Evolutionary conservation across 306 rosid genomes (phyloP).

Genomic region (Morella rubra): DNA sequence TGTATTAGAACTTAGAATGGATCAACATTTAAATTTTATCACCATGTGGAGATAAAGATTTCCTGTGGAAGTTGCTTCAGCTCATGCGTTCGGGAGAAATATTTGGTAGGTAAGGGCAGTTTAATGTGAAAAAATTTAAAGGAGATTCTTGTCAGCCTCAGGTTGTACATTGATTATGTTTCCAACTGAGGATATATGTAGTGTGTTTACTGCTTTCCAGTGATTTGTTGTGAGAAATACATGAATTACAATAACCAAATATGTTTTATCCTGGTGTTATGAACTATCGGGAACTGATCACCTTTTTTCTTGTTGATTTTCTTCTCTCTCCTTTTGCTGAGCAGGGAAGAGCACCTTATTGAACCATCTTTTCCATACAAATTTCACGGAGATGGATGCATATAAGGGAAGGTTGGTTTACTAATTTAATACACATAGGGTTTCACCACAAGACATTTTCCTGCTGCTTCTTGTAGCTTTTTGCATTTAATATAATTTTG

Average conservation of each 20-base stretch:
- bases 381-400: conserved; percentile 94
- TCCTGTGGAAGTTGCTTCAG: not conserved
- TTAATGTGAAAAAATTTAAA: not conserved
- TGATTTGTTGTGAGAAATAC: not conserved
- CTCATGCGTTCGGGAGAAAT: not conserved
- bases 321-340: conserved; percentile 4
- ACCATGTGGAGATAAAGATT: too few relatives aligned
- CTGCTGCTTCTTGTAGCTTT: not conserved
- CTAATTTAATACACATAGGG: not conserved
- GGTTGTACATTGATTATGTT: not conserved
- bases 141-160: not conserved
- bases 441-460: conserved; percentile 1
- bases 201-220: not conserved
- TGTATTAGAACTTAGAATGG: too few relatives aligned
- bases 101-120: not conserved
- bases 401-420: conserved; percentile 72
- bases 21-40: too few relatives aligned
- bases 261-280: not conserved
- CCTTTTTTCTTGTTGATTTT: not conserved
- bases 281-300: conserved; percentile 10
- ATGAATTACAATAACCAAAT: not conserved
- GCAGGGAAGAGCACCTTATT: conserved; percentile 91
- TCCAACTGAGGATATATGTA: not conserved
- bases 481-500: conserved; percentile 2
- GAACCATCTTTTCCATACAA: conserved; percentile 81